These are phyloP conservation scores for Plasmodium inui DNA, from an alignment of 169 alveolate species.

Conservation along the genomic window DNA sequence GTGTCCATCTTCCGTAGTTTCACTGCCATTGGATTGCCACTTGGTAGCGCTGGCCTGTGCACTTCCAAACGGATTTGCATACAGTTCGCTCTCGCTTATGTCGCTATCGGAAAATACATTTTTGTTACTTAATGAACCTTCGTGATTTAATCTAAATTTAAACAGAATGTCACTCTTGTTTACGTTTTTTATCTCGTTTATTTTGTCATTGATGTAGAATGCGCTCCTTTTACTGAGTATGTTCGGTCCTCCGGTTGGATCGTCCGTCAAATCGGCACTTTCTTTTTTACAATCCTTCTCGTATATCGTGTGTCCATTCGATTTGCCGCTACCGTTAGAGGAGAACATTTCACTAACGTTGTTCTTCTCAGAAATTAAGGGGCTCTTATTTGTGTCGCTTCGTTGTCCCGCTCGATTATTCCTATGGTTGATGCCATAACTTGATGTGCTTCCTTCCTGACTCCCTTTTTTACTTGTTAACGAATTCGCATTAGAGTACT, in stretches of 20 bases:
- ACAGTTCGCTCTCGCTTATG: neutral
- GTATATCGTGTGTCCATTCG: neutral
- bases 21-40: neutral
- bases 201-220: conserved; percentile 27
- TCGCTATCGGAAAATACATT: conserved; percentile 27
- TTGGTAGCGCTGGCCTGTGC: neutral
- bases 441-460: neutral
- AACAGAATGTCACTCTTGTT: conserved; percentile 42
- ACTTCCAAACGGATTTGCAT: conserved; percentile 6
- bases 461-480: neutral
- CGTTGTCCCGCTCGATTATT: neutral
- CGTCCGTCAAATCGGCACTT: neutral
- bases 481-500: neutral
- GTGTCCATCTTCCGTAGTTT: neutral
- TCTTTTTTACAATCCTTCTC: neutral
- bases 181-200: conserved; percentile 52
- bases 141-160: conserved; percentile 34
- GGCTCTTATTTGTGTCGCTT: neutral
- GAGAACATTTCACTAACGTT: neutral
- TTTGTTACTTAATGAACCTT: neutral
- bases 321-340: neutral
- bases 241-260: neutral
- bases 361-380: neutral
- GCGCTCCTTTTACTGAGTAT: neutral
- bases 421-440: neutral